Conservation (phyloP, 495 filamentous ascomycete genomes). For the Penicillium pulvis region DNA sequence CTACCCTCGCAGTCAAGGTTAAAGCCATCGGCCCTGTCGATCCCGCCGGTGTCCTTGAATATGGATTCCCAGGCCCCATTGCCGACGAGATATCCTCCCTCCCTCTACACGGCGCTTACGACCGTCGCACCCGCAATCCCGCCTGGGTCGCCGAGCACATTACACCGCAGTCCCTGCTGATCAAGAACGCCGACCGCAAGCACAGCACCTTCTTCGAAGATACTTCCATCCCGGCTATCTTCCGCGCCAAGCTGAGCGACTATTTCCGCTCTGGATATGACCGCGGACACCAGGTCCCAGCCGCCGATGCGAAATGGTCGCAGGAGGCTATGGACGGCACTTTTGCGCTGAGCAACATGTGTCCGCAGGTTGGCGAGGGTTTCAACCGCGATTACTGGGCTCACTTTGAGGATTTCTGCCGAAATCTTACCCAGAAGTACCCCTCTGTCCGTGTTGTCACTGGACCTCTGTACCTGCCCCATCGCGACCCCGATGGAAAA, state of each 20-base stretch:
- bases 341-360: constrained; percentile 93
- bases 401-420: constrained; percentile 96
- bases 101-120: constrained; percentile 81
- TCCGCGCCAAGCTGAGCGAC: constrained; percentile 87
- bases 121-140: constrained; percentile 90
- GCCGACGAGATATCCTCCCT: constrained; percentile 75
- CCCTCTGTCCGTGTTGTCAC: constrained; percentile 90
- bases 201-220: constrained; percentile 86
- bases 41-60: constrained; percentile 88
- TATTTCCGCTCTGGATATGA: constrained; percentile 88
- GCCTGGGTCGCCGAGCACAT: constrained; percentile 98
- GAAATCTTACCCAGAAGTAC: constrained; percentile 76
- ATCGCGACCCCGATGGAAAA: constrained; percentile 81
- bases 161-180: constrained; percentile 78
- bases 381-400: constrained; percentile 99
- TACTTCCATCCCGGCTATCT: constrained; percentile 72
- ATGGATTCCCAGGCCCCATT: constrained; percentile 93
- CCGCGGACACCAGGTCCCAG: constrained; percentile 81
- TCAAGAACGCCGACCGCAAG: constrained; percentile 78
- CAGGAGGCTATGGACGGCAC: constrained; percentile 93
- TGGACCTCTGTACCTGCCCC: constrained; percentile 89
- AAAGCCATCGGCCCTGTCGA: constrained; percentile 64
- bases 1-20: constrained; percentile 42
- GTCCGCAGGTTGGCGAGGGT: constrained; percentile 93
- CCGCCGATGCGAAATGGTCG: constrained; percentile 94